These are phyloP conservation scores for Podospora pseudocomata DNA, from an alignment of 495 filamentous ascomycete genomes.

Conservation along the genomic window DNA sequence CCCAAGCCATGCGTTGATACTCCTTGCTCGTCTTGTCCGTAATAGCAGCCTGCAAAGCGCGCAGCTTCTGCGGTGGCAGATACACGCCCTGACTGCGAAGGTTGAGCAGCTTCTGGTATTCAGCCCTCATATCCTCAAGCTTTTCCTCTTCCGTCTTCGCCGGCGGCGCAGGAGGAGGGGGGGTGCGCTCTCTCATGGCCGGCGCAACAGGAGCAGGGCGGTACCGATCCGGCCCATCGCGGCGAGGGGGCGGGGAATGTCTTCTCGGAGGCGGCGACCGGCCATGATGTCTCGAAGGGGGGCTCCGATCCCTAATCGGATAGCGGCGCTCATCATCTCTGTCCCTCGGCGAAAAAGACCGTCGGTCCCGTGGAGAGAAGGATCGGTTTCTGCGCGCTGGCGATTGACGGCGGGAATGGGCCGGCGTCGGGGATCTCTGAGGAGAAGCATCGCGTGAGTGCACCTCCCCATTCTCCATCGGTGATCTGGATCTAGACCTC, in stretches of 20 bases:
- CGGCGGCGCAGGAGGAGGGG: constrained; percentile 50
- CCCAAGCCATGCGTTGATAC: constrained; percentile 99
- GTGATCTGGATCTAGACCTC: background rate
- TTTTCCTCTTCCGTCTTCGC: constrained; percentile 78
- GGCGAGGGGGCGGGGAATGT: constrained; percentile 27
- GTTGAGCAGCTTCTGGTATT: constrained; percentile 84
- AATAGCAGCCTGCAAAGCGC: constrained; percentile 91
- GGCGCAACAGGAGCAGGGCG: constrained; percentile 24
- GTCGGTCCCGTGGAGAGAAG: constrained; percentile 10
- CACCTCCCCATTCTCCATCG: background rate
- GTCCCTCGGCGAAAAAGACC: constrained; percentile 9
- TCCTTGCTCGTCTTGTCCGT: constrained; percentile 95
- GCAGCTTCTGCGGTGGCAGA: constrained; percentile 85
- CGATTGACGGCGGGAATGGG: background rate
- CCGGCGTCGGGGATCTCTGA: background rate
- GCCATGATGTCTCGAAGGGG: constrained; percentile 13
- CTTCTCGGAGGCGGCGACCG: constrained; percentile 29
- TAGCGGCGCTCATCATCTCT: background rate
- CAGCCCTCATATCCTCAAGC: constrained; percentile 72
- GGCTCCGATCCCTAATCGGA: constrained; percentile 11
- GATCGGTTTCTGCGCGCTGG: constrained; percentile 6
- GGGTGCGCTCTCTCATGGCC: constrained; percentile 34
- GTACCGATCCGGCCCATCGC: constrained; percentile 44
- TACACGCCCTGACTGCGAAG: constrained; percentile 94
- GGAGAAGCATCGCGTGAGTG: constrained; percentile 3